These are phyloP conservation scores for Bolboschoenus planiculmis DNA, from an alignment of 176 grass and related monocot species.

Conservation along the genomic window DNA sequence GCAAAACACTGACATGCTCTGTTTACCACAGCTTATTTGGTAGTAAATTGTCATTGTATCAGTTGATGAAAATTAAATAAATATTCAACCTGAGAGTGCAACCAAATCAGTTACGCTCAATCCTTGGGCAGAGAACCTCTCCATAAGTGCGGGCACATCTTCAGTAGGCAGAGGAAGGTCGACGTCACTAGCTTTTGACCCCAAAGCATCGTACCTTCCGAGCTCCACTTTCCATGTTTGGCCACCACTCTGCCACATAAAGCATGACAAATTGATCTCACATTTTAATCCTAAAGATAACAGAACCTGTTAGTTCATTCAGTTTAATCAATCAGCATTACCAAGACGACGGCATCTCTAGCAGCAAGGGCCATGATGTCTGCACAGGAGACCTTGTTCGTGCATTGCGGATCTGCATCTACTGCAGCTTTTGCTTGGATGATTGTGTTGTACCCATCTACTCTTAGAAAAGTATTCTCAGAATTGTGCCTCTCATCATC, in stretches of 20 bases:
- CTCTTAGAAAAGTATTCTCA: constrained; percentile 50
- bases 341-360: constrained; percentile 46
- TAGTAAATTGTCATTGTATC: not conserved
- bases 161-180: constrained; percentile 29
- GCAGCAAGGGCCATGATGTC: constrained; percentile 61
- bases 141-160: constrained; percentile 36
- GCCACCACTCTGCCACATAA: constrained; percentile 34
- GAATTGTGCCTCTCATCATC: constrained; percentile 48
- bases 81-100: constrained; percentile 55
- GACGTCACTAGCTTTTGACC: constrained; percentile 44
- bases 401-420: constrained; percentile 47
- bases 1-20: no score
- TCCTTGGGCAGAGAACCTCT: constrained; percentile 40
- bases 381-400: constrained; percentile 48
- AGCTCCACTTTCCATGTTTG: constrained; percentile 68
- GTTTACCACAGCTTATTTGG: not conserved
- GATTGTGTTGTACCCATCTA: no score
- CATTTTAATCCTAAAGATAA: not conserved
- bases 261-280: not conserved
- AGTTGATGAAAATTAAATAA: not conserved
- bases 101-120: constrained; percentile 55
- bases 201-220: constrained; percentile 51
- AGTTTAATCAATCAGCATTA: not conserved
- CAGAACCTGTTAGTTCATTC: not conserved
- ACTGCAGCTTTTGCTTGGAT: constrained; percentile 43